These are phyloP conservation scores for Nitzschia sp. DNA, from an alignment of 108 stramenopile genomes.

Conservation along the genomic window DNA sequence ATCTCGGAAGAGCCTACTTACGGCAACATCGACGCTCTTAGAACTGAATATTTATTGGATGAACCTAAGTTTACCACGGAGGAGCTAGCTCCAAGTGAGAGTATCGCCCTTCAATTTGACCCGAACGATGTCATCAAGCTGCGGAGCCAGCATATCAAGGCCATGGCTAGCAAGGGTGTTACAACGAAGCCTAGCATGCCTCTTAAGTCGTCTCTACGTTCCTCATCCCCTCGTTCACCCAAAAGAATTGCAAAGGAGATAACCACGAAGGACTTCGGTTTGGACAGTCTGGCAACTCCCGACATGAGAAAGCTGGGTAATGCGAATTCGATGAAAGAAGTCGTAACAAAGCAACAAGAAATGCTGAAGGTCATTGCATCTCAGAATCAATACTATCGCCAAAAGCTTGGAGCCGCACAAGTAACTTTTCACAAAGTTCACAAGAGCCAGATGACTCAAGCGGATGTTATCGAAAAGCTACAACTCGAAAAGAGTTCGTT, in stretches of 20 bases:
- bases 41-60: background rate
- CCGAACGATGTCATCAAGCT: constrained; percentile 14
- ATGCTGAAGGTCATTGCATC: background rate
- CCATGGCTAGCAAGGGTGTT: background rate
- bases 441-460: constrained; percentile 1
- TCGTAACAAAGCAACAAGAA: background rate
- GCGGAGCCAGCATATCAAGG: constrained; percentile 1
- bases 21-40: background rate
- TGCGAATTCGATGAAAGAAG: background rate
- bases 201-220: background rate
- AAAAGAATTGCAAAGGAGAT: background rate
- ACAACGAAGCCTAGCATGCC: background rate
- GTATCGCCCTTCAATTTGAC: constrained; percentile 13
- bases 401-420: constrained; percentile 6
- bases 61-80: background rate
- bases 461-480: constrained; percentile 1
- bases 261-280: too few relatives aligned
- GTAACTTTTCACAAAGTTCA: background rate
- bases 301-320: background rate
- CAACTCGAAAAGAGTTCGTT: constrained; percentile 3
- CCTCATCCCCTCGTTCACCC: background rate
- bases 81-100: background rate
- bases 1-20: background rate
- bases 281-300: background rate
- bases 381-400: constrained; percentile 3